phyloP scores from a whole-genome alignment of 306 rosid species.

The Glycine latifolia region DNA sequence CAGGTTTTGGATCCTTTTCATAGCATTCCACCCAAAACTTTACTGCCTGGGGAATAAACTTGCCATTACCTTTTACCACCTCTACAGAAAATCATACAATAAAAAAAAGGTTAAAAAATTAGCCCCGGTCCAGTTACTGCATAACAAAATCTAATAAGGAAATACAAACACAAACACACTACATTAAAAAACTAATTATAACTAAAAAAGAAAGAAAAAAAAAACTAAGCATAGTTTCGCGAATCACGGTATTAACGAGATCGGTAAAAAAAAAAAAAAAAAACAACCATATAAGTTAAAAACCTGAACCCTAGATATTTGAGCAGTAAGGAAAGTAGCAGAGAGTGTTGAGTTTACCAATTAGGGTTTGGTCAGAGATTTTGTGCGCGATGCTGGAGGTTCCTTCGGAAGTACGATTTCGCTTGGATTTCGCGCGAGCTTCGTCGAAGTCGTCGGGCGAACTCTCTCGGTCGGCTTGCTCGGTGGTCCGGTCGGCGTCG shows the following conservation, averaged over 20 bases:
- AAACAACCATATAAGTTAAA: neutral
- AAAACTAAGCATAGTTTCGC: neutral
- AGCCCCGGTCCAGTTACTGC: slow-evolving; percentile 28
- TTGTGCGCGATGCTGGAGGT: slow-evolving; percentile 51
- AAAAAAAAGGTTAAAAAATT: slow-evolving; percentile 36
- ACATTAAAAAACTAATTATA: neutral
- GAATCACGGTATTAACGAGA: neutral
- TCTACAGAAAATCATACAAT: slow-evolving; percentile 64
- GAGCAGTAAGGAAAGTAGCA: neutral
- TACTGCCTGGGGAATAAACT: slow-evolving; percentile 72
- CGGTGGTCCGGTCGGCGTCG: slow-evolving; percentile 55
- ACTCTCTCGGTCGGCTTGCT: slow-evolving; percentile 68
- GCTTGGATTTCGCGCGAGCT: slow-evolving; percentile 65
- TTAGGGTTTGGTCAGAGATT: slow-evolving; percentile 59
- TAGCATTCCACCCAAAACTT: slow-evolving; percentile 93
- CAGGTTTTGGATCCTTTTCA: slow-evolving; percentile 77
- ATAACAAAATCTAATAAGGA: slow-evolving; percentile 34
- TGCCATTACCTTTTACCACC: slow-evolving; percentile 79
- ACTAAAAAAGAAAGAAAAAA: neutral
- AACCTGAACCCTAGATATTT: slow-evolving; percentile 45
- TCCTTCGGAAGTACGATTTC: slow-evolving; percentile 65
- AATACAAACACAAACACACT: neutral
- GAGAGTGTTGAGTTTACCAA: slow-evolving; percentile 57
- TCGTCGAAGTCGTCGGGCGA: slow-evolving; percentile 80
- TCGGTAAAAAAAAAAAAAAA: neutral